Percentiles rank a stretch among this genome's conserved stretches.
Conservation (phyloP, 441 rosid genomes). For the Bocquillonia castaneifolia region DNA sequence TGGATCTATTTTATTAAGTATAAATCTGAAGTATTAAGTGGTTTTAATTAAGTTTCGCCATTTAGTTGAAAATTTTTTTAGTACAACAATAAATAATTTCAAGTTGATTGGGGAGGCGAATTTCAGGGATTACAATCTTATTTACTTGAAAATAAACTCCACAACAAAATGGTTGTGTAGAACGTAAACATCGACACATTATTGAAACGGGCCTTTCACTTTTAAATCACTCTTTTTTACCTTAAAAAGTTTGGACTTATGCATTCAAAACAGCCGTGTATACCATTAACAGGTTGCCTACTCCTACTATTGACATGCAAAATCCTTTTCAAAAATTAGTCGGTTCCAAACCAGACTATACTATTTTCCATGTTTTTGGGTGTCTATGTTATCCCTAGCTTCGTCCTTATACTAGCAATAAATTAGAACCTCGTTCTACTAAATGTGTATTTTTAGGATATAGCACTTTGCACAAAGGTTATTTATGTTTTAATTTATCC, state of each 20-base stretch:
- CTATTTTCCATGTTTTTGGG: not conserved
- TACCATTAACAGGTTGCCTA: not conserved
- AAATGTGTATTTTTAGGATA: not conserved
- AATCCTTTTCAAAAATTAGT: not conserved
- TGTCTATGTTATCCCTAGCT: not conserved
- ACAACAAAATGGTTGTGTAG: not conserved
- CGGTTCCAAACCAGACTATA: not conserved
- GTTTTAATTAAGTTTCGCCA: not conserved
- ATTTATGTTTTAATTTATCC: not conserved
- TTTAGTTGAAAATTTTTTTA: not conserved
- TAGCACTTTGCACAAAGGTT: not conserved
- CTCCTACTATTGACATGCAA: not conserved
- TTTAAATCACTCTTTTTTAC: not conserved
- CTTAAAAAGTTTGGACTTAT: not conserved
- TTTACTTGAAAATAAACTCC: not conserved
- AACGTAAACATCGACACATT: not conserved
- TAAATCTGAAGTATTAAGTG: not conserved
- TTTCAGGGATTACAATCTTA: not conserved
- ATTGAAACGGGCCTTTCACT: not conserved
- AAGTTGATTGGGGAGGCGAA: not conserved
- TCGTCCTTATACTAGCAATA: not conserved
- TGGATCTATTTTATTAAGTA: not conserved
- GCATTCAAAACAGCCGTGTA: not conserved
- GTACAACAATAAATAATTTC: not conserved
- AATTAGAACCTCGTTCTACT: not conserved